phyloP scores from a whole-genome alignment of 768 basidiomycete species.

The Amanita rubescens region DNA sequence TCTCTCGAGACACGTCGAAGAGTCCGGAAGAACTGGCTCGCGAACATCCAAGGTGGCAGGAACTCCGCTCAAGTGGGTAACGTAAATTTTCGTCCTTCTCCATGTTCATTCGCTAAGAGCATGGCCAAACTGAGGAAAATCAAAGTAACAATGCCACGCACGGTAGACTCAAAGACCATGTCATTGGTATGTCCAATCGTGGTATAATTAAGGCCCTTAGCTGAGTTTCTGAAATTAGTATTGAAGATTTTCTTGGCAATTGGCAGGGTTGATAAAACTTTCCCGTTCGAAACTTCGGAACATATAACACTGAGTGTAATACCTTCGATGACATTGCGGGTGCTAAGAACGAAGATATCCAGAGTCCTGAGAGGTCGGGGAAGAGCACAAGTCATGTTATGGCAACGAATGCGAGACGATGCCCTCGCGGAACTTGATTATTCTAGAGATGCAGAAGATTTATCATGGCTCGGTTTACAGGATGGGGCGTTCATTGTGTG shows the following conservation, averaged over 20 bases:
- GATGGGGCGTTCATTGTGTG: constrained; percentile 37
- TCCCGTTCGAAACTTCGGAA: not conserved
- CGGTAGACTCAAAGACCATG: constrained; percentile 50
- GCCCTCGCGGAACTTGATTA: constrained; percentile 36
- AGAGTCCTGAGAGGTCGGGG: constrained; percentile 35
- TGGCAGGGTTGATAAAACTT: not conserved
- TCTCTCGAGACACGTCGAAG: constrained; percentile 38
- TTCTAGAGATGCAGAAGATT: constrained; percentile 42
- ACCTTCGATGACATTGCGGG: constrained; percentile 58
- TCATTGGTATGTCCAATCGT: constrained; percentile 43
- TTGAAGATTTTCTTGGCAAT: not conserved
- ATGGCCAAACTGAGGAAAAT: constrained; percentile 44
- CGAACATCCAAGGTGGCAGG: constrained; percentile 59
- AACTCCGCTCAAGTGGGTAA: constrained; percentile 53
- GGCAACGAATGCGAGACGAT: constrained; percentile 49
- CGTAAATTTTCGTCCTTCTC: constrained; percentile 2
- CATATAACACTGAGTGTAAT: constrained; percentile 22
- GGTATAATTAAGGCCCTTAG: not conserved
- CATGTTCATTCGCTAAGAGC: constrained; percentile 31
- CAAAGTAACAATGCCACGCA: constrained; percentile 20
- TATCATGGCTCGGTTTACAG: constrained; percentile 72
- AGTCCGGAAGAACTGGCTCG: constrained; percentile 32
- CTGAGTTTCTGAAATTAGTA: not conserved
- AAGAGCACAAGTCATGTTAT: constrained; percentile 35
- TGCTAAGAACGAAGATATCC: constrained; percentile 56